Evolutionary conservation across 371 early-diverging fungal genomes (phyloP), one percentile per base, ranked within the genome.

Genomic region (Mucor mucedo): DNA sequence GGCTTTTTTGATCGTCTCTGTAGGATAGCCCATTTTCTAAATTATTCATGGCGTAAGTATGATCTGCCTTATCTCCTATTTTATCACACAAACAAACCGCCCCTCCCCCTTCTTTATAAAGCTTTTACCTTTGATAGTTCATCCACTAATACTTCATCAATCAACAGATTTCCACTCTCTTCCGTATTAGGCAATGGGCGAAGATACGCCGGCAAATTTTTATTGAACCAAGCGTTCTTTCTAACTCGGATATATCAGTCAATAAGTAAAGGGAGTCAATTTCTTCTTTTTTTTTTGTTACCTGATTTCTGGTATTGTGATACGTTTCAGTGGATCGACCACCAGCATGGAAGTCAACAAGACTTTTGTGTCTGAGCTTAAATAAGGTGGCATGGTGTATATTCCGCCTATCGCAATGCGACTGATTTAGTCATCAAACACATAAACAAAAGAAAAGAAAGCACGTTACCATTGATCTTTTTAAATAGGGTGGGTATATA

Each of bases 241-340:
- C 91, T 84, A 50, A 13, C 41, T 6, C 16, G 16, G 13, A 52
- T 40, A 44, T 48, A 2, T 11, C 21, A 21, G 21, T 21, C 21
- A 21, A 21, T 21, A 21, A 21, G 21, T 21, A 21, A 21, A 21
- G 21, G 21, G 21, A 21, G 21, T 21, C 21, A 21, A 21, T 21
- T 21, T 1, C 21, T 21, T 21, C 21, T 21, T 21, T 21, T 21
- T 21, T 21, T 21, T 21, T 16, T 2, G 32, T 48, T 75, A 81
- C 82, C 93, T 76, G 48, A 97, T 93, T 74, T 96, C 94, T 41
- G 86, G 85, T 58, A 98, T 91, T 0, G 97, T 94, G 62, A 94
- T 94, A 33, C 98, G 90, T 70, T 95, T 92, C 54, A 97, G 73
- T 2, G 99, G 99, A 74, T 98, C 97, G 16, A 98, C 99, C 10